Conservation (phyloP, 768 basidiomycete genomes). For the Suillus tomentosus region DNA sequence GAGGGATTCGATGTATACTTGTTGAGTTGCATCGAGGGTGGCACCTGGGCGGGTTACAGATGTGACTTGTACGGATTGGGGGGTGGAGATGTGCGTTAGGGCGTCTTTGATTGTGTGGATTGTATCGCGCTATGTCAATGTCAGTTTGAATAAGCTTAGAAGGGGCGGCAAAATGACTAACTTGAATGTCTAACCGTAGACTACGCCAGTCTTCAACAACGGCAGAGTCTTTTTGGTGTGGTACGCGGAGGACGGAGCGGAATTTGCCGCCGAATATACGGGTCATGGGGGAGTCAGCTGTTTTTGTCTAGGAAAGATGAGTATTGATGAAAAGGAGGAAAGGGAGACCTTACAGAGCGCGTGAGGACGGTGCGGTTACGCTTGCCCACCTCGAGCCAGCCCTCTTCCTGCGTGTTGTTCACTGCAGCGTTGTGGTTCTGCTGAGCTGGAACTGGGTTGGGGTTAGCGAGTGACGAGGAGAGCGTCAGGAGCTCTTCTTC, state of each 20-base stretch:
- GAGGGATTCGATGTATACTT: slow-evolving; percentile 75
- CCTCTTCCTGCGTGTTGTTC: slow-evolving; percentile 44
- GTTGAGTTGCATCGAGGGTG: slow-evolving; percentile 72
- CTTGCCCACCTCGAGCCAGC: slow-evolving; percentile 94
- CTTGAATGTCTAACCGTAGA: slow-evolving; percentile 88
- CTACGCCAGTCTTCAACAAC: slow-evolving; percentile 92
- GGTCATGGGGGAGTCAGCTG: slow-evolving; percentile 84
- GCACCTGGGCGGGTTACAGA: slow-evolving; percentile 55
- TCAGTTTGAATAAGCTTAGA: background rate
- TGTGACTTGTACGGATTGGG: slow-evolving; percentile 77
- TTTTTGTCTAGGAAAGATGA: slow-evolving; percentile 56
- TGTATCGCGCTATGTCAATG: slow-evolving; percentile 55
- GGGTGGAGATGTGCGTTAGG: slow-evolving; percentile 70
- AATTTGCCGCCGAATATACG: slow-evolving; percentile 94
- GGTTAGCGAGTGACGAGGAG: slow-evolving; percentile 47
- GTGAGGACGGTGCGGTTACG: slow-evolving; percentile 81
- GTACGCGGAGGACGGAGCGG: slow-evolving; percentile 78
- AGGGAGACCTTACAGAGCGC: slow-evolving; percentile 59
- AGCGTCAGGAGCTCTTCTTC: slow-evolving; percentile 87
- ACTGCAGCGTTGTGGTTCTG: slow-evolving; percentile 15
- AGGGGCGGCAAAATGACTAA: slow-evolving; percentile 25
- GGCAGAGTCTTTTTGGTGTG: slow-evolving; percentile 82
- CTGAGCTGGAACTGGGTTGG: slow-evolving; percentile 37
- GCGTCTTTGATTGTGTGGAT: slow-evolving; percentile 85
- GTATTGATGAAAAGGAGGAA: slow-evolving; percentile 3